phyloP scores from a whole-genome alignment of 2,329 filamentous ascomycete genomes.

The Knufia petricola region DNA sequence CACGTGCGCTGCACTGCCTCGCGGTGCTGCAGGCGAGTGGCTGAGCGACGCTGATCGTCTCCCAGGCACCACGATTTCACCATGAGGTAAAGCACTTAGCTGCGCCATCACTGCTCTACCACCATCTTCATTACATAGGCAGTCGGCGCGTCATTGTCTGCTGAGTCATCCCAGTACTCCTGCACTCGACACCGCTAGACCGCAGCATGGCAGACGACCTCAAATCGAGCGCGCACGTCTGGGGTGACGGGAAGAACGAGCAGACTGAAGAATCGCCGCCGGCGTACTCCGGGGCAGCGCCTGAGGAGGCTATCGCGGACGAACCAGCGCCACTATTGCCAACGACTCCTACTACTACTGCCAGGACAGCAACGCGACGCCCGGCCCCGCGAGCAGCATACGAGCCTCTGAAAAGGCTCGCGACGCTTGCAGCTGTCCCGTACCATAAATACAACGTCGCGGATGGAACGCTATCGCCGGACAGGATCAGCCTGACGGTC shows the following conservation, averaged over 20 bases:
- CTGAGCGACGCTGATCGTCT: too few relatives aligned
- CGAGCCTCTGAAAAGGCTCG: slow-evolving; percentile 16
- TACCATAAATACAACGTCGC: slow-evolving; percentile 24
- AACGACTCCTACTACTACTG: too few relatives aligned
- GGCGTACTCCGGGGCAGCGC: not conserved
- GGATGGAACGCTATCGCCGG: slow-evolving; percentile 21
- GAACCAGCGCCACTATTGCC: not conserved
- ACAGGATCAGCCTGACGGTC: slow-evolving; percentile 23
- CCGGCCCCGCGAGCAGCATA: not conserved
- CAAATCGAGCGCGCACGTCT: slow-evolving; percentile 7
- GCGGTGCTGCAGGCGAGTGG: too few relatives aligned
- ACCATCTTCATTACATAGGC: too few relatives aligned
- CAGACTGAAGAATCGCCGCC: not conserved
- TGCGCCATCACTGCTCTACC: too few relatives aligned
- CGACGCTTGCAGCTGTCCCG: slow-evolving; percentile 19
- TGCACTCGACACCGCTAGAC: not conserved
- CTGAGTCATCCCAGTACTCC: not conserved
- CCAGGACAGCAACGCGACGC: not conserved
- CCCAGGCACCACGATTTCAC: not conserved
- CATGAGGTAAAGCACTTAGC: too few relatives aligned
- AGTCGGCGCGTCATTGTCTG: too few relatives aligned
- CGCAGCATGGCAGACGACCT: slow-evolving; percentile 3
- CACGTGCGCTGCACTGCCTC: too few relatives aligned
- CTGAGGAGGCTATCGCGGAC: not conserved
- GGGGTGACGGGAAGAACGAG: not conserved